These are phyloP conservation scores for Paxillus rubicundulus DNA, from an alignment of 768 basidiomycete genomes.

Conservation along the genomic window DNA sequence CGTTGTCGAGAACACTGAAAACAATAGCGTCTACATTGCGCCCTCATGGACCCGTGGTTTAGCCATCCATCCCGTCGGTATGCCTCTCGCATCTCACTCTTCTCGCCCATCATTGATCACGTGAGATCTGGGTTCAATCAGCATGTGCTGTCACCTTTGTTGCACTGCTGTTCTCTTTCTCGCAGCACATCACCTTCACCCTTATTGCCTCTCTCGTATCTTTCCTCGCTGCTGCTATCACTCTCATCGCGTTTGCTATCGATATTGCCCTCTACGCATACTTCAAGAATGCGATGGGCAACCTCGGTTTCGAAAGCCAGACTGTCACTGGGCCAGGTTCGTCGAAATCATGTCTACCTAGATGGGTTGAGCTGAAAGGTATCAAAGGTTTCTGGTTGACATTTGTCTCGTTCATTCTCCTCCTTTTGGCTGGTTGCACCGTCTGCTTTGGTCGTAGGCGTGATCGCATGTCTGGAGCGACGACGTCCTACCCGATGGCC, in stretches of 20 bases:
- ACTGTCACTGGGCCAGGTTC: slow-evolving; percentile 66
- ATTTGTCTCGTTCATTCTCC: slow-evolving; percentile 61
- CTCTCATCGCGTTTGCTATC: slow-evolving; percentile 71
- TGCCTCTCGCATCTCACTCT: slow-evolving; percentile 19
- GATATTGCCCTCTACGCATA: slow-evolving; percentile 72
- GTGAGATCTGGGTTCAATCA: slow-evolving; percentile 13
- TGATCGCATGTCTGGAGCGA: slow-evolving; percentile 46
- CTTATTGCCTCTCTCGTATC: slow-evolving; percentile 48
- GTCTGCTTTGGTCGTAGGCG: slow-evolving; percentile 68
- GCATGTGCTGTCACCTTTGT: slow-evolving; percentile 57
- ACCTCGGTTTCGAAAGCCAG: slow-evolving; percentile 40
- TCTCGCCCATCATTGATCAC: slow-evolving; percentile 1
- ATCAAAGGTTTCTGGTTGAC: slow-evolving; percentile 71
- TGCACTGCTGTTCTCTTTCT: slow-evolving; percentile 62
- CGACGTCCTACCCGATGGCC: slow-evolving; percentile 19
- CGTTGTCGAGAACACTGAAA: slow-evolving; percentile 34
- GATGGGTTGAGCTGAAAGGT: slow-evolving; percentile 1
- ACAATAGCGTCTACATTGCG: slow-evolving; percentile 39
- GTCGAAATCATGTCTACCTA: slow-evolving; percentile 13
- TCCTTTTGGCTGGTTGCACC: slow-evolving; percentile 62
- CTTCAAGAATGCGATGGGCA: slow-evolving; percentile 54
- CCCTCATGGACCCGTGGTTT: slow-evolving; percentile 72
- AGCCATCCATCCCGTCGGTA: slow-evolving; percentile 74
- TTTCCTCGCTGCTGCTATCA: slow-evolving; percentile 66
- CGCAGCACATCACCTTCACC: slow-evolving; percentile 47